phyloP scores from a whole-genome alignment of 495 filamentous ascomycete genomes.

The Beverwykella pulmonaria region DNA sequence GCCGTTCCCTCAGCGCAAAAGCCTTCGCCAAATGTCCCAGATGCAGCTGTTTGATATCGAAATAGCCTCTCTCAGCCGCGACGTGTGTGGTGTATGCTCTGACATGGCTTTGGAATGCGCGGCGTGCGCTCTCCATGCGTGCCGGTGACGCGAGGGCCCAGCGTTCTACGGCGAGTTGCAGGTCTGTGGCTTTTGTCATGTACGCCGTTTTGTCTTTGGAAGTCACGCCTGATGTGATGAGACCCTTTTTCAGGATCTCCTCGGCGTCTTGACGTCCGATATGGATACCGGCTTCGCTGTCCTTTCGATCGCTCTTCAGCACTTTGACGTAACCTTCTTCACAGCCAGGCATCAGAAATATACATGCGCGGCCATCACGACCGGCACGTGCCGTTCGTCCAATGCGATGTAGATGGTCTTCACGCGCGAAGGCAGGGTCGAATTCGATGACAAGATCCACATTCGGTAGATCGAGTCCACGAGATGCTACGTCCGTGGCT shows the following conservation, averaged over 20 bases:
- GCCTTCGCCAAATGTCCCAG: slow-evolving; percentile 92
- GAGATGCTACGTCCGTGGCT: slow-evolving; percentile 92
- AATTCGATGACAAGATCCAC: slow-evolving; percentile 94
- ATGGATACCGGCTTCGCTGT: slow-evolving; percentile 56
- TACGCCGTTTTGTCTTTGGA: slow-evolving; percentile 59
- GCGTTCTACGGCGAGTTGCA: slow-evolving; percentile 72
- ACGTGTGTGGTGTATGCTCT: slow-evolving; percentile 95
- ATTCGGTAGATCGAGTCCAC: slow-evolving; percentile 90
- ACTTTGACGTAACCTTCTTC: slow-evolving; percentile 88
- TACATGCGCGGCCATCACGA: slow-evolving; percentile 78
- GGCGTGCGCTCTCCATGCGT: slow-evolving; percentile 70
- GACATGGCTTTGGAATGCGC: slow-evolving; percentile 88
- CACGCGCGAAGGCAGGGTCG: slow-evolving; percentile 85
- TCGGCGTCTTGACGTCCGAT: slow-evolving; percentile 56
- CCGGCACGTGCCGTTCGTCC: slow-evolving; percentile 94
- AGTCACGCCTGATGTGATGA: slow-evolving; percentile 47
- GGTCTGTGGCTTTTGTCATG: slow-evolving; percentile 67
- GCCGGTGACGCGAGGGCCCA: slow-evolving; percentile 65
- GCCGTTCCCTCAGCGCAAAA: slow-evolving; percentile 85
- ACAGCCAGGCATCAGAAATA: slow-evolving; percentile 86
- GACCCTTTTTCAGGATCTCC: slow-evolving; percentile 64
- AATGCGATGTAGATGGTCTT: slow-evolving; percentile 92
- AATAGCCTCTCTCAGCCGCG: slow-evolving; percentile 75
- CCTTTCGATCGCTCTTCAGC: slow-evolving; percentile 62
- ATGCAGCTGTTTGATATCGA: slow-evolving; percentile 87